Evolutionary conservation across 371 early-diverging fungal genomes (phyloP), one percentile per base, ranked within the genome.

Genomic region (Syncephalastrum monosporum): DNA sequence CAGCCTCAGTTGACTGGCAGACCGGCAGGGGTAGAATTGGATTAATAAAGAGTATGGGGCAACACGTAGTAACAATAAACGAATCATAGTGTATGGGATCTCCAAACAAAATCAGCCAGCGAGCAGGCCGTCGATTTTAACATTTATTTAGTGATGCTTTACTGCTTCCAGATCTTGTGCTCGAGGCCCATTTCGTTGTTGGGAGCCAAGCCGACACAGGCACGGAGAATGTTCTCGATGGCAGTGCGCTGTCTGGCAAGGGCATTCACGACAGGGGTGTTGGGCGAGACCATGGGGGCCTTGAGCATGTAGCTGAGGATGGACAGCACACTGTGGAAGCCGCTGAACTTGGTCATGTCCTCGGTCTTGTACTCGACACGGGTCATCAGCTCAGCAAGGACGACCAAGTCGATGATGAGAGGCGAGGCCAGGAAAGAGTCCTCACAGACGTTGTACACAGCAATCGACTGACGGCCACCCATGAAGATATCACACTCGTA

Each of bases 401-500:
- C 86, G 61, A 88, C 87, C 63, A 98, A 76, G 69, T 98, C 98
- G 70, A 98, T 83, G 74, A 98, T 98, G 48, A 98, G 81, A 29
- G 98, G 98, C 42, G 93, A 90, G 45, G 98, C 98, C 58, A 98
- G 83, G 58, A 98, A 88, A 27, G 96, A 96, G 71, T 98, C 98
- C 77, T 98, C 98, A 77, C 98, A 98, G 48, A 95, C 90, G 77
- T 97, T 98, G 86, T 95, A 96, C 68, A 95, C 69, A 42, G 97
- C 94, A 68, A 98, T 91, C 59, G 95, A 94, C 85, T 91, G 93
- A 72, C 91, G 90, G 49, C 98, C 98, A 50, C 92, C 95, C 97
- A 96, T 96, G 70, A 96, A 98, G 72, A 97, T 96, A 79, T 97
- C 97, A 62, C 89, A 89, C 57, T 93, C 91, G 62, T 97, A 97